A percentile compares a stretch with the other conserved stretches of the same genome.
Conservation (phyloP, 768 basidiomycete genomes). For the Naganishia randhawae region DNA sequence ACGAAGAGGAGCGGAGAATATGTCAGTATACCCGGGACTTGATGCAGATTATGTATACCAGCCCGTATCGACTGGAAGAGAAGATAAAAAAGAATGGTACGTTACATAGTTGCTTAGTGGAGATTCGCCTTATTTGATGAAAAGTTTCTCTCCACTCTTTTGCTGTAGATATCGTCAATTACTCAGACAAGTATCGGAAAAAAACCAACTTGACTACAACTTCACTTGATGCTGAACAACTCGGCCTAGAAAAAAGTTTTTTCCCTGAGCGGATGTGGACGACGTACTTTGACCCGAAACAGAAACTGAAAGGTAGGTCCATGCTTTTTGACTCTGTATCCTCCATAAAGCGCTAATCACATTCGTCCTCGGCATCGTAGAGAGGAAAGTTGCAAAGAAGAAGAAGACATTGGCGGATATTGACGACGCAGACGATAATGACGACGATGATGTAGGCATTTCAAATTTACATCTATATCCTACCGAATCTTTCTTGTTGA, state of each 20-base stretch:
- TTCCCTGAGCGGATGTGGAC: slow-evolving; percentile 26
- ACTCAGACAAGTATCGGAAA: slow-evolving; percentile 26
- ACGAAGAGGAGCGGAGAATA: slow-evolving; percentile 12
- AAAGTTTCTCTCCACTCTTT: background rate
- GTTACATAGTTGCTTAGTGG: background rate
- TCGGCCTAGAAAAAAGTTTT: slow-evolving; percentile 25
- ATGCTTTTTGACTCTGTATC: background rate
- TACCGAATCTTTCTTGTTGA: background rate
- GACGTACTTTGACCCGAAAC: slow-evolving; percentile 27
- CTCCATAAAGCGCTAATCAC: background rate
- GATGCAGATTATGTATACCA: slow-evolving; percentile 15
- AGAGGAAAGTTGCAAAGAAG: slow-evolving; percentile 14
- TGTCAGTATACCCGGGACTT: slow-evolving; percentile 23
- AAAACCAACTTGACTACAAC: slow-evolving; percentile 18
- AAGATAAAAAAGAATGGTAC: slow-evolving; percentile 18
- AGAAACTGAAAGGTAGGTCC: slow-evolving; percentile 24
- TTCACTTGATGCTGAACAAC: slow-evolving; percentile 14
- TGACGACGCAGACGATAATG: slow-evolving; percentile 17
- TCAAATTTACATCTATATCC: background rate
- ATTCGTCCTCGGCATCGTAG: background rate
- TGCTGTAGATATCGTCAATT: slow-evolving; percentile 16
- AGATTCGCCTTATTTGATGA: background rate
- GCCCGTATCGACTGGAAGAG: slow-evolving; percentile 24
- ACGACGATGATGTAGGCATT: slow-evolving; percentile 15
- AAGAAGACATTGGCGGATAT: slow-evolving; percentile 18